A percentile compares a stretch with the other conserved stretches of the same genome.
Conservation (phyloP, 2,329 filamentous ascomycete species). For the Fusarium floridanum region DNA sequence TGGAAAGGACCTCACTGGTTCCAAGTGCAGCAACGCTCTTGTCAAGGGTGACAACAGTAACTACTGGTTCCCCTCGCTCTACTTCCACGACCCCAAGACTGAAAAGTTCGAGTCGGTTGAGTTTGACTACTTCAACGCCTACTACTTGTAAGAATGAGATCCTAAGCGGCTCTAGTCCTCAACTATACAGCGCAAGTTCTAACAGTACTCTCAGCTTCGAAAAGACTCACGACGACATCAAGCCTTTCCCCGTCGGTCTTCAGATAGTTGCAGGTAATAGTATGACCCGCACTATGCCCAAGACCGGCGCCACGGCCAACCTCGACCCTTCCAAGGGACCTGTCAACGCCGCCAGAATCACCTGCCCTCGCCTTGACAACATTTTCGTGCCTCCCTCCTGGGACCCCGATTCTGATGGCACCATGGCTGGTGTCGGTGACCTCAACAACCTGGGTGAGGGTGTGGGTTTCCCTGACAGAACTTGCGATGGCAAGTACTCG, state of each 20-base stretch:
- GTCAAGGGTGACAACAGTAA: slow-evolving; percentile 77
- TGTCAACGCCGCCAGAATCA: slow-evolving; percentile 69
- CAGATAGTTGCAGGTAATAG: slow-evolving; percentile 78
- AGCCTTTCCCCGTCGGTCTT: slow-evolving; percentile 77
- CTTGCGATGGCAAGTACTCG: slow-evolving; percentile 74
- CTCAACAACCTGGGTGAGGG: slow-evolving; percentile 67
- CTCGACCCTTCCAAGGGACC: slow-evolving; percentile 65
- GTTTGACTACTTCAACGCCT: slow-evolving; percentile 79
- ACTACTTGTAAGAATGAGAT: slow-evolving; percentile 72
- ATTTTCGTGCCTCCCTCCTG: slow-evolving; percentile 64
- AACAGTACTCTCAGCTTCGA: slow-evolving; percentile 64
- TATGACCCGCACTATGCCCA: slow-evolving; percentile 68
- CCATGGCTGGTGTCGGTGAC: slow-evolving; percentile 67
- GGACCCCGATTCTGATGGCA: slow-evolving; percentile 67
- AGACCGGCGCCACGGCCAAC: slow-evolving; percentile 62
- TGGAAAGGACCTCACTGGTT: slow-evolving; percentile 69
- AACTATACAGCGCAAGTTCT: slow-evolving; percentile 9
- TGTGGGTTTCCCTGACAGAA: slow-evolving; percentile 76
- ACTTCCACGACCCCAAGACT: slow-evolving; percentile 73
- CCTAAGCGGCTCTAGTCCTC: not conserved
- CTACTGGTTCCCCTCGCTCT: slow-evolving; percentile 83
- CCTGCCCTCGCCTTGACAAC: slow-evolving; percentile 67
- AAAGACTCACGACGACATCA: slow-evolving; percentile 72
- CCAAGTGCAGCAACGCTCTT: slow-evolving; percentile 78
- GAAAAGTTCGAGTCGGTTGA: slow-evolving; percentile 75